Percentiles rank a stretch among this genome's conserved stretches.
phyloP scores from a whole-genome alignment of 805 yeast species.

The Metschnikowia orientalis region DNA sequence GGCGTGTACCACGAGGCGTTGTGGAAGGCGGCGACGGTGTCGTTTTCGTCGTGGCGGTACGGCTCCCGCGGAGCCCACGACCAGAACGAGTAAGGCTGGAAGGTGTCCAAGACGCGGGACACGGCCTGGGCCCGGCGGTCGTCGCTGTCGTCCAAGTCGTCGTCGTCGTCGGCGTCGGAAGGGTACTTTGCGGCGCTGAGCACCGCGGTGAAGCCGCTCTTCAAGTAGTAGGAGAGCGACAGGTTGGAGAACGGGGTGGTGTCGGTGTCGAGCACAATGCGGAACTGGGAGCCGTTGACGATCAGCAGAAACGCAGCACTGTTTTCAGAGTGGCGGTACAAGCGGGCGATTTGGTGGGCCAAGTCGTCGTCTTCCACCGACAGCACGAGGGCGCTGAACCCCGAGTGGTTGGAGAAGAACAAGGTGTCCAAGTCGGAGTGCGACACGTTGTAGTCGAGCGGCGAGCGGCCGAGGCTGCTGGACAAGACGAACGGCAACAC shows the following conservation, averaged over 20 bases:
- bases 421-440: conserved; percentile 20
- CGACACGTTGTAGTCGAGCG: conserved; percentile 22
- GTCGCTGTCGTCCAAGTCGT: conserved; percentile 4
- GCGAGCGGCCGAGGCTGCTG: conserved; percentile 18
- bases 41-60: conserved; percentile 9
- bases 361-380: conserved; percentile 3
- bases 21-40: conserved; percentile 6
- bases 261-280: conserved; percentile 32
- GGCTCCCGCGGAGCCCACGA: conserved; percentile 61
- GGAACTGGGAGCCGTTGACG: conserved; percentile 21
- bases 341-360: conserved; percentile 2
- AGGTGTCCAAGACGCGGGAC: conserved; percentile 14
- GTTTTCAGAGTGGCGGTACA: conserved; percentile 1
- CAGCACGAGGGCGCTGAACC: conserved; percentile 11
- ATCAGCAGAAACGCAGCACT: conserved; percentile 3
- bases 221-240: conserved; percentile 36
- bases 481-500: conserved; percentile 24
- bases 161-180: conserved; percentile 1
- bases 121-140: conserved; percentile 26
- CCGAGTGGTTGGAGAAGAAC: conserved; percentile 10
- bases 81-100: conserved; percentile 49
- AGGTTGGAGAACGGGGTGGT: conserved; percentile 33
- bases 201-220: conserved; percentile 66
- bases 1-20: conserved; percentile 10
- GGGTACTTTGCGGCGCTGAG: conserved; percentile 36